Evolutionary conservation across 495 filamentous ascomycete genomes (phyloP).

Genomic region (Peziza echinospora): DNA sequence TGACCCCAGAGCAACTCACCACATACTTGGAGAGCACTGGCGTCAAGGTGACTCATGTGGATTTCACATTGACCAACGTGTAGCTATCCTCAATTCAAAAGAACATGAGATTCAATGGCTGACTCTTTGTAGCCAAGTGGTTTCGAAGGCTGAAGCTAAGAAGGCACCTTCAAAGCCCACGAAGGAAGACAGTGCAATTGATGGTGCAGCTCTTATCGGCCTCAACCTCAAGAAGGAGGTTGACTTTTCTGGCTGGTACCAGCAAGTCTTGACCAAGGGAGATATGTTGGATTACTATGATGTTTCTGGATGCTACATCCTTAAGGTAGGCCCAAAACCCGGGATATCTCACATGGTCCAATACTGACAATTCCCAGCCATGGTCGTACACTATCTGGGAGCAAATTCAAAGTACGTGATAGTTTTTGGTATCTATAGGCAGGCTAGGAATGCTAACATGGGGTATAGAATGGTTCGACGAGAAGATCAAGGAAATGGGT

Average conservation of each 20-base stretch:
- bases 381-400: conserved; percentile 79
- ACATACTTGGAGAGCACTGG: conserved; percentile 15
- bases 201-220: conserved; percentile 51
- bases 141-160: conserved; percentile 27
- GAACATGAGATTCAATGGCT: background rate
- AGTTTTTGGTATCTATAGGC: no score
- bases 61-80: conserved; percentile 12
- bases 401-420: conserved; percentile 37
- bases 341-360: conserved; percentile 1
- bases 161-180: conserved; percentile 24
- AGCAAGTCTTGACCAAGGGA: conserved; percentile 84
- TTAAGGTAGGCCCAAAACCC: conserved; percentile 45
- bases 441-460: no score
- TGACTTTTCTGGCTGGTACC: conserved; percentile 89
- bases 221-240: conserved; percentile 63
- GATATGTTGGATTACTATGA: conserved; percentile 90
- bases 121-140: conserved; percentile 13
- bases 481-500: conserved; percentile 63
- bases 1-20: conserved; percentile 11
- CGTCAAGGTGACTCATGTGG: conserved; percentile 15
- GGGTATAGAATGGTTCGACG: conserved; percentile 53
- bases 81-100: background rate
- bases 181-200: conserved; percentile 29
- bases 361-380: conserved; percentile 22
- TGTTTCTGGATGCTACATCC: conserved; percentile 86